Base-by-base conservation (phyloP, 2,329 filamentous ascomycete genomes). In the Domatiomyces globalis region DNA sequence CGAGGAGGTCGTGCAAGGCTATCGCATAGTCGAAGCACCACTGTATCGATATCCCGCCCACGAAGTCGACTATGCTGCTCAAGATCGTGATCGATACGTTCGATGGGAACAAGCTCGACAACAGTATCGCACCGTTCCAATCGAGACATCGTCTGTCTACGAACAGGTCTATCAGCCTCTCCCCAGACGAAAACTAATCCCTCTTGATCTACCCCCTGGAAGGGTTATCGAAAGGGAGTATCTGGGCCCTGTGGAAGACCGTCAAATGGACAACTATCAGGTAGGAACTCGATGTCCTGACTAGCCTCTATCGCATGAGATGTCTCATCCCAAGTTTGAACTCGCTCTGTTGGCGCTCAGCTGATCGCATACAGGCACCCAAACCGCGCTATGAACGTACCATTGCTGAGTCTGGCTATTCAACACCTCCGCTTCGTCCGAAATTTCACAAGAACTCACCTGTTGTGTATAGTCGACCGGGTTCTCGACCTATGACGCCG, bases 11-110 rank as follows among this genome's bases (percentile, higher is more conserved):
- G 62, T 63, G 9, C 62, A 65, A 57, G 65, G 63, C 10, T 67
- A 67, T 55, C 67, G 65, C 45, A 62, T 67, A 52, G 56, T 71
- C 20, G 61, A 63, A 27, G 61, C 61, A 15, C 49, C 56, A 9
- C 50, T 56, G 18, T 54, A 44, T n/a, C 49, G 48, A 18, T 57
- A 59, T 50, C 45, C 50, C 22, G 49, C 54, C 1, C 51, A 54
- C 25, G 66, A 66, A 47, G 60, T 63, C 33, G 64, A 63, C 48
- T 59, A 67, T 59, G 66, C 70, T 51, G 68, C 68, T 47, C 66
- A 70, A 50, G 69, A 69, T 33, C 72, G 70, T 50, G 71, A 65
- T 59, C 66, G 70, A 57, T 72, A 71, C 54, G 66, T 70, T 58
- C 68, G 69, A 45, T 73, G 70, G 70, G 68, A 72, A 51, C 68